A percentile compares a stretch with the other conserved stretches of the same genome.
These are phyloP conservation scores for Huntiella omanensis DNA, from an alignment of 2,329 filamentous ascomycete species.

Conservation along the genomic window DNA sequence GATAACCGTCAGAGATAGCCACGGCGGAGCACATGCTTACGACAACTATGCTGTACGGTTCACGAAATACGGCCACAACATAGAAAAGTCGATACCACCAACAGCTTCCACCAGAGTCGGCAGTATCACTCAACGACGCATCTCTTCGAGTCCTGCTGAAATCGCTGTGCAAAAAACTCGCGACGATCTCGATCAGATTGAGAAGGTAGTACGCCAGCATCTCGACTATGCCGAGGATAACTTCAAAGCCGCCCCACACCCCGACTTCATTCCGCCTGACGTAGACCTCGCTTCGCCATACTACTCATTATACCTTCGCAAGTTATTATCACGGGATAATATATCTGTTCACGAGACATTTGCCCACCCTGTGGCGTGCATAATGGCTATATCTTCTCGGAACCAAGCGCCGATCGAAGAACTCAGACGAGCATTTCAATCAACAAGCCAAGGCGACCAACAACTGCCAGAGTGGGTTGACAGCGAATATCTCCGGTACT, in stretches of 20 bases:
- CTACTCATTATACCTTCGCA: constrained; percentile 68
- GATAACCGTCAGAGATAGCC: constrained; percentile 76
- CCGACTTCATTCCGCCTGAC: constrained; percentile 21
- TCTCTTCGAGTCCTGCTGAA: constrained; percentile 4
- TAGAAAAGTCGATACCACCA: constrained; percentile 30
- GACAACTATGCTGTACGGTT: constrained; percentile 88
- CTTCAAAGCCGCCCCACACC: constrained; percentile 19
- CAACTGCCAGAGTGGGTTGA: constrained; percentile 72
- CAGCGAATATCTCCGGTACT: constrained; percentile 84
- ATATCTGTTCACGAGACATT: constrained; percentile 81
- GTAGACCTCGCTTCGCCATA: constrained; percentile 50
- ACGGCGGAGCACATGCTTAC: constrained; percentile 62
- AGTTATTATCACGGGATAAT: constrained; percentile 62
- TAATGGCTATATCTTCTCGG: constrained; percentile 86
- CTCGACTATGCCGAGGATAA: constrained; percentile 53
- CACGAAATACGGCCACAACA: constrained; percentile 44
- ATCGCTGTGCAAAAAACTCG: constrained; percentile 10
- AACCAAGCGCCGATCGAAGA: constrained; percentile 73
- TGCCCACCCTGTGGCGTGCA: constrained; percentile 78
- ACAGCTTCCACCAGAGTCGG: constrained; percentile 13
- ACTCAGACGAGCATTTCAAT: constrained; percentile 62
- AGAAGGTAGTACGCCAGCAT: constrained; percentile 64
- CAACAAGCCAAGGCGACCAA: constrained; percentile 60
- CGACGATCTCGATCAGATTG: constrained; percentile 41
- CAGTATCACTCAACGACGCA: neutral